Evolutionary conservation across 2,329 filamentous ascomycete genomes (phyloP).

Genomic region (Stachybotrys chlorohalonatus): DNA sequence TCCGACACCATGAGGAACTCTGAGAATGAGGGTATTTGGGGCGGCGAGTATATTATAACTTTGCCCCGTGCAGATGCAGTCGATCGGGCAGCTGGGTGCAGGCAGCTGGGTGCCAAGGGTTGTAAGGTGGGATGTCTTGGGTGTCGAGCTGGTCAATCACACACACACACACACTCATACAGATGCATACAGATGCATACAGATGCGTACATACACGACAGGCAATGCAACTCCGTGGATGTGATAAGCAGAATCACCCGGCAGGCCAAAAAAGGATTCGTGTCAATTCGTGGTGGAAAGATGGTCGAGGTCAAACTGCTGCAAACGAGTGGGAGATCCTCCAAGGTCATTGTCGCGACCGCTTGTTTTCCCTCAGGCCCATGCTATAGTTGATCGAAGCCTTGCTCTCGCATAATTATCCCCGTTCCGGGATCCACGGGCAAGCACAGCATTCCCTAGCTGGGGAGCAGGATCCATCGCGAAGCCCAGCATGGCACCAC

Average conservation of each 20-base stretch:
- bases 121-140: slow-evolving; percentile 11
- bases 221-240: not conserved
- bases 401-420: not conserved
- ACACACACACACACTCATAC: not conserved
- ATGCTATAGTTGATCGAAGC: not conserved
- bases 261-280: not conserved
- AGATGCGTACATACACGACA: not conserved
- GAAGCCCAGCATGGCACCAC: not conserved
- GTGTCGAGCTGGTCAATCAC: slow-evolving; percentile 6
- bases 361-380: not conserved
- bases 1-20: slow-evolving; percentile 14
- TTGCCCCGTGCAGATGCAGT: slow-evolving; percentile 20
- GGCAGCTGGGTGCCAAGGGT: slow-evolving; percentile 19
- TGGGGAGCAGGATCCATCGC: not conserved
- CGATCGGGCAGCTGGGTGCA: slow-evolving; percentile 23
- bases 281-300: not conserved
- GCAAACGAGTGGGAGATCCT: not conserved
- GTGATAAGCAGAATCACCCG: not conserved
- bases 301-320: not conserved
- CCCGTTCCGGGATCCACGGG: not conserved
- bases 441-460: not conserved
- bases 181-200: not conserved
- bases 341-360: not conserved
- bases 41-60: slow-evolving; percentile 21
- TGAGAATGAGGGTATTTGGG: slow-evolving; percentile 14